Evolutionary conservation across 805 yeast genomes (phyloP).

Genomic region (Candida sakaeoensis): DNA sequence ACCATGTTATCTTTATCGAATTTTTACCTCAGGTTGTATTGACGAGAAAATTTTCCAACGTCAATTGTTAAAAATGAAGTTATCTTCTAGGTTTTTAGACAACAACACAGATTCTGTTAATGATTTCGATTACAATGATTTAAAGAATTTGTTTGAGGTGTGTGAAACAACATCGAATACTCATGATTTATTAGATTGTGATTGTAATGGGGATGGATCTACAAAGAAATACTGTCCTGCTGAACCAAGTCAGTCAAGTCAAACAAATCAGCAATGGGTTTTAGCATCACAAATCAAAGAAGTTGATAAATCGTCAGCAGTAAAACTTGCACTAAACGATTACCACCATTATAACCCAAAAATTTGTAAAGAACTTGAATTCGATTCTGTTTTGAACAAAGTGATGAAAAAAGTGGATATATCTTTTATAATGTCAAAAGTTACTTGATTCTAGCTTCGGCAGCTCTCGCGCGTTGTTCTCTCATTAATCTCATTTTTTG

Average conservation of each 20-base stretch:
- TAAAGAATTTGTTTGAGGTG: constrained; percentile 72
- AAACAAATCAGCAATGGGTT: constrained; percentile 38
- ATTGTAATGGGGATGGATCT: constrained; percentile 53
- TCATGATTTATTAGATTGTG: constrained; percentile 69
- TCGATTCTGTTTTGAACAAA: constrained; percentile 17
- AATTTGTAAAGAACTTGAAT: constrained; percentile 10
- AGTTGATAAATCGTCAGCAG: constrained; percentile 33
- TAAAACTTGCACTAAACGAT: constrained; percentile 56
- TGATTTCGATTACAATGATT: constrained; percentile 65
- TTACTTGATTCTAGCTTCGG: constrained; percentile 66
- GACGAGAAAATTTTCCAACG: constrained; percentile 94
- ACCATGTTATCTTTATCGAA: constrained; percentile 76
- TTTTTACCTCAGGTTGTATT: constrained; percentile 82
- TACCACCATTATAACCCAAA: constrained; percentile 62
- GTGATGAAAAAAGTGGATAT: constrained; percentile 8
- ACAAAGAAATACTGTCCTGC: constrained; percentile 7
- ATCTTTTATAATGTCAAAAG: constrained; percentile 11
- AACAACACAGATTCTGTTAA: constrained; percentile 42
- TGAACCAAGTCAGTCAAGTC: constrained; percentile 14
- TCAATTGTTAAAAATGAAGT: constrained; percentile 76
- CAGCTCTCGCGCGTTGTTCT: constrained; percentile 94
- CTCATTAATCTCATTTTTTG: constrained; percentile 80
- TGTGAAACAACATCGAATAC: constrained; percentile 58
- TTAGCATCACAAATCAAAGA: constrained; percentile 50
- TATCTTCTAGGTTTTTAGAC: constrained; percentile 67